phyloP scores from a whole-genome alignment of 2,329 filamentous ascomycete species.

The Fusarium pseudocircinatum region DNA sequence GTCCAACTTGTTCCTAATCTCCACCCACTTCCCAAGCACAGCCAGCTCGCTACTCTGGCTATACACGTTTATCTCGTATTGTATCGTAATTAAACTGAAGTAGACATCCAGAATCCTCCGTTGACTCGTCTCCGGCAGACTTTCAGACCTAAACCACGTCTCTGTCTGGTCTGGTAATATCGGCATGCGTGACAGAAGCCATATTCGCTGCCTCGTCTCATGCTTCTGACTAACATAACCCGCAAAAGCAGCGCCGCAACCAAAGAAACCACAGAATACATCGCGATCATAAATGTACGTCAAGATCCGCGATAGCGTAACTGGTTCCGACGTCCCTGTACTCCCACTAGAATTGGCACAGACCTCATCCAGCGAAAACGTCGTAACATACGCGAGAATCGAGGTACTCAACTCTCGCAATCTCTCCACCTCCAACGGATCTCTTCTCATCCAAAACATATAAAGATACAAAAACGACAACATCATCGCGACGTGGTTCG shows the following conservation, averaged over 20 bases:
- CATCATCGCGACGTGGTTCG: conserved; percentile 2
- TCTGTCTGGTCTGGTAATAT: neutral
- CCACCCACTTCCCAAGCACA: neutral
- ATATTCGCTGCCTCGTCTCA: conserved; percentile 10
- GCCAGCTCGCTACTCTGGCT: neutral
- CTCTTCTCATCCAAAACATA: conserved; percentile 12
- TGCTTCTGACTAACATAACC: conserved; percentile 5
- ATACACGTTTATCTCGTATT: conserved; percentile 15
- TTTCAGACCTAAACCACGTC: neutral
- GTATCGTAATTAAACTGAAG: neutral
- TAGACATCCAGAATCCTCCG: neutral
- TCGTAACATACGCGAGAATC: neutral
- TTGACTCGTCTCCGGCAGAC: neutral
- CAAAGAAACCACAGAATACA: conserved; percentile 15
- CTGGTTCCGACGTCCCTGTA: neutral
- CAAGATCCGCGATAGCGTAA: neutral
- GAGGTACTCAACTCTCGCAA: neutral
- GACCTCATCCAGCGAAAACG: neutral
- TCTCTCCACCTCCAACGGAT: neutral
- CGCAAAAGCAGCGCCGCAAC: neutral
- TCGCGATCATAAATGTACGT: conserved; percentile 11
- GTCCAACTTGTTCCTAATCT: neutral
- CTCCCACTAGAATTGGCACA: neutral
- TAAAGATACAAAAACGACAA: conserved; percentile 8
- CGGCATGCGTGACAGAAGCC: neutral